These are phyloP conservation scores for Zea luxurians DNA, from an alignment of 176 grass and related monocot genomes.

Conservation along the genomic window DNA sequence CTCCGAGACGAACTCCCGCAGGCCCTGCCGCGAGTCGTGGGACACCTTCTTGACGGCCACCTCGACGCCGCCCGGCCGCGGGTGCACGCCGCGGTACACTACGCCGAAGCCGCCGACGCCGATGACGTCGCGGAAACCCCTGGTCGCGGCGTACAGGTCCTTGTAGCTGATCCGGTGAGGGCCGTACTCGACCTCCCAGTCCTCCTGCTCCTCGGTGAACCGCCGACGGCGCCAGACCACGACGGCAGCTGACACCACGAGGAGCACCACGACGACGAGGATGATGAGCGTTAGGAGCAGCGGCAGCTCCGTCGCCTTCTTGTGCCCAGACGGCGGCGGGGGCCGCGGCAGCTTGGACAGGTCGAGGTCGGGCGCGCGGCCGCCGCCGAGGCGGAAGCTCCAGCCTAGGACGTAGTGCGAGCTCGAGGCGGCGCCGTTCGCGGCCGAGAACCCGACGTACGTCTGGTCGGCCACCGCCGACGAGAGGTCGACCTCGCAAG, in stretches of 20 bases:
- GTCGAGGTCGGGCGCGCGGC: slow-evolving; percentile 46
- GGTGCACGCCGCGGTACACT: slow-evolving; percentile 16
- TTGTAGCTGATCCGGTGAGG: slow-evolving; percentile 67
- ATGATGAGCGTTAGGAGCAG: slow-evolving; percentile 17
- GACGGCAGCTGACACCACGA: slow-evolving; percentile 10
- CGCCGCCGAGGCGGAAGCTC: slow-evolving; percentile 62
- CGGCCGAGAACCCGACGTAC: slow-evolving; percentile 63
- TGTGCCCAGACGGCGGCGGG: slow-evolving; percentile 30
- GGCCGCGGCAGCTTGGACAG: slow-evolving; percentile 51
- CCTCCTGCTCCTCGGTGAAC: slow-evolving; percentile 57
- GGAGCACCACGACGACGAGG: slow-evolving; percentile 4
- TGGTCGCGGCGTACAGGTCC: slow-evolving; percentile 57
- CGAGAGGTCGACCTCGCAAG: slow-evolving; percentile 40
- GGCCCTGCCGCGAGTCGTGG: slow-evolving; percentile 46
- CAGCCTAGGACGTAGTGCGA: slow-evolving; percentile 67
- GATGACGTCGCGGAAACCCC: slow-evolving; percentile 64
- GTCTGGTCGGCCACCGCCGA: slow-evolving; percentile 28
- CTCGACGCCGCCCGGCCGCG: slow-evolving; percentile 2
- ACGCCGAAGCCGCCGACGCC: slow-evolving; percentile 29
- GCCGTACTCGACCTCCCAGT: slow-evolving; percentile 66
- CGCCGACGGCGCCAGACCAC: slow-evolving; percentile 22
- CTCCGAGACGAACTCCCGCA: slow-evolving; percentile 51
- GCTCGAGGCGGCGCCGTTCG: slow-evolving; percentile 59
- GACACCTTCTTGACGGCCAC: slow-evolving; percentile 52
- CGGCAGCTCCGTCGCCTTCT: not conserved